Conservation (phyloP, 805 yeast species). For the Metschnikowia dekortorum region DNA sequence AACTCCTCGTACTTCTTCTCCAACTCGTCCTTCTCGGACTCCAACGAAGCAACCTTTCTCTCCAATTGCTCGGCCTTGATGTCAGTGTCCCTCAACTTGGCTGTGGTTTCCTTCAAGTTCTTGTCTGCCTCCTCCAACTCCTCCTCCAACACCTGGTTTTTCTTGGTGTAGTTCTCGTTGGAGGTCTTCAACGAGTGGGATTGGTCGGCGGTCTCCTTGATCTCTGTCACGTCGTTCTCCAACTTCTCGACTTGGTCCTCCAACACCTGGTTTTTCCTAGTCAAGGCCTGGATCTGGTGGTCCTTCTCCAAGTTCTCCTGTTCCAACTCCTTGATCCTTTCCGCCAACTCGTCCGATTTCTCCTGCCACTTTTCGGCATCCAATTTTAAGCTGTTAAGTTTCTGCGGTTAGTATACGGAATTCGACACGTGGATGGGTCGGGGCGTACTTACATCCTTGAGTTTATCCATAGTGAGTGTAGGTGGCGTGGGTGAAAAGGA, state of each 20-base stretch:
- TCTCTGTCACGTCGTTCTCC: constrained; percentile 68
- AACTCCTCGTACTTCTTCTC: constrained; percentile 85
- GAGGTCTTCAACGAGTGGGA: constrained; percentile 82
- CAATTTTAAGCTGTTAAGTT: constrained; percentile 81
- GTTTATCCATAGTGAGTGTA: constrained; percentile 47
- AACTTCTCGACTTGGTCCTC: constrained; percentile 80
- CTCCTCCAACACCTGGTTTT: constrained; percentile 82
- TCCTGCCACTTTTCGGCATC: constrained; percentile 98
- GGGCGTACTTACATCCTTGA: constrained; percentile 49
- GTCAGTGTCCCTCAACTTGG: constrained; percentile 91
- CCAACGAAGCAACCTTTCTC: constrained; percentile 88
- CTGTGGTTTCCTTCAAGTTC: constrained; percentile 88
- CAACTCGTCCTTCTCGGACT: constrained; percentile 85
- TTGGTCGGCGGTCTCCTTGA: constrained; percentile 86
- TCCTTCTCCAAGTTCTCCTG: constrained; percentile 91
- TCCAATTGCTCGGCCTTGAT: constrained; percentile 94
- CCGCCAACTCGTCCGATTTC: constrained; percentile 82
- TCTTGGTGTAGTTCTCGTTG: constrained; percentile 87
- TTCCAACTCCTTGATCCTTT: constrained; percentile 81
- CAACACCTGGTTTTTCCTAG: constrained; percentile 84
- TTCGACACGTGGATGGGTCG: no score
- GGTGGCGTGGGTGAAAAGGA: constrained; percentile 9
- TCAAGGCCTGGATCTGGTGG: constrained; percentile 88
- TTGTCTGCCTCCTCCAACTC: constrained; percentile 88
- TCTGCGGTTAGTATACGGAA: constrained; percentile 39